Base-by-base conservation (phyloP, 164 flowering plant species). In the Chloranthus sessilifolius region DNA sequence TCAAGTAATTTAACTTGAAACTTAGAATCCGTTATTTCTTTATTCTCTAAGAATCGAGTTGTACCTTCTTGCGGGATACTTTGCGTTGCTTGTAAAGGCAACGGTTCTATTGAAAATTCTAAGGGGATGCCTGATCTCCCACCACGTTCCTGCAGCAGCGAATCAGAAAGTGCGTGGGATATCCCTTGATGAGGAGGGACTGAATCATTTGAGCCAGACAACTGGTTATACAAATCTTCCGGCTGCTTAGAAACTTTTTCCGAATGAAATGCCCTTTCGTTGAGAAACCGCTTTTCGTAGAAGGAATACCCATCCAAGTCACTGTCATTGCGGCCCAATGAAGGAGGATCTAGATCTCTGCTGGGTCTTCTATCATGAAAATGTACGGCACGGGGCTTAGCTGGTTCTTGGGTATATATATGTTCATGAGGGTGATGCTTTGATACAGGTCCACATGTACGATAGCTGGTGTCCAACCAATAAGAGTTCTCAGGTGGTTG, bases 151-250 rank as follows among this genome's bases (percentile, higher is more conserved):
- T 58, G 70, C 53, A 65, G 71, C 48, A 50, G 59, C n/a, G 97
- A 73, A 56, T 80, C 95, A 26, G 92, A 76, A 57, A 65, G 60
- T 31, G 73, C 78, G 58, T 80, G 86, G 17, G 66, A 47, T 54
- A 82, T 66, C 28, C 71, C 74, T 54, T 44, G 67, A 34, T 60
- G 57, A 47, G 56, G 53, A 39, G 34, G 58, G 30, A 31, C 42
- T 27, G 60, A 69, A 43, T 69, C 76, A 51, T 38, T 52, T 14
- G 70, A 67, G 43, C 53, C 73, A 17, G 60, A 47, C 39, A 61
- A 48, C 7, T 31, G 41, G 28, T 38, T 20, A 31, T 22, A 41
- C 21, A 47, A 56, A 53, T 66, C 70, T 30, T 66, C 71, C 22
- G 44, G 51, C 47, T 53, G 71, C 50, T 72, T 66, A 28, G 43